phyloP scores from a whole-genome alignment of 495 filamentous ascomycete species.

The Hypomontagnella submonticulosa region DNA sequence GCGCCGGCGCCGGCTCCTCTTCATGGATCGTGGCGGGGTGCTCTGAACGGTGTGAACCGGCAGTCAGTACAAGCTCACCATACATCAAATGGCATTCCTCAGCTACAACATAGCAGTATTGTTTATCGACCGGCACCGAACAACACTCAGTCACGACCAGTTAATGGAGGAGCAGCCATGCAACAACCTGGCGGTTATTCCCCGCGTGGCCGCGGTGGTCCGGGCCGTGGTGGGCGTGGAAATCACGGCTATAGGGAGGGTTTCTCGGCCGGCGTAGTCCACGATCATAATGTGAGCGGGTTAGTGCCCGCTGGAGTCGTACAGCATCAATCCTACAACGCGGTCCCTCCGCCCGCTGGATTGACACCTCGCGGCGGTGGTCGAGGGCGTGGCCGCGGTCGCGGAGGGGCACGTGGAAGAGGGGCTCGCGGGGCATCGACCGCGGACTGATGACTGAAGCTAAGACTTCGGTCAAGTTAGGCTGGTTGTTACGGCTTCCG shows the following conservation, averaged over 20 bases:
- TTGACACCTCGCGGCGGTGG: conserved; percentile 68
- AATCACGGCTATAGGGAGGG: conserved; percentile 47
- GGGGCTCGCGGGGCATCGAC: conserved; percentile 45
- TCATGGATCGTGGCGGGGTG: conserved; percentile 77
- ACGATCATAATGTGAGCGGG: conserved; percentile 18
- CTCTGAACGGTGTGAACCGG: conserved; percentile 57
- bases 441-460: conserved; percentile 17
- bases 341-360: conserved; percentile 81
- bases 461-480: neutral
- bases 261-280: conserved; percentile 46
- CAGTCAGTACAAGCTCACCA: conserved; percentile 50
- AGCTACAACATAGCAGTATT: conserved; percentile 57
- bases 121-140: conserved; percentile 52
- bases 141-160: conserved; percentile 34
- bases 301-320: conserved; percentile 38
- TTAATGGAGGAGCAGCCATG: conserved; percentile 41
- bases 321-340: conserved; percentile 70
- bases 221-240: conserved; percentile 39
- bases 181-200: conserved; percentile 28
- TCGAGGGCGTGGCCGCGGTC: conserved; percentile 59
- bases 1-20: conserved; percentile 76
- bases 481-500: neutral
- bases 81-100: conserved; percentile 54
- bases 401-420: conserved; percentile 49
- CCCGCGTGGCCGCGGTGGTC: conserved; percentile 48